Evolutionary conservation across 352 stramenopile species (phyloP), one percentile per base, ranked within the genome.

Genomic region (Thraustochytrium striatum): DNA sequence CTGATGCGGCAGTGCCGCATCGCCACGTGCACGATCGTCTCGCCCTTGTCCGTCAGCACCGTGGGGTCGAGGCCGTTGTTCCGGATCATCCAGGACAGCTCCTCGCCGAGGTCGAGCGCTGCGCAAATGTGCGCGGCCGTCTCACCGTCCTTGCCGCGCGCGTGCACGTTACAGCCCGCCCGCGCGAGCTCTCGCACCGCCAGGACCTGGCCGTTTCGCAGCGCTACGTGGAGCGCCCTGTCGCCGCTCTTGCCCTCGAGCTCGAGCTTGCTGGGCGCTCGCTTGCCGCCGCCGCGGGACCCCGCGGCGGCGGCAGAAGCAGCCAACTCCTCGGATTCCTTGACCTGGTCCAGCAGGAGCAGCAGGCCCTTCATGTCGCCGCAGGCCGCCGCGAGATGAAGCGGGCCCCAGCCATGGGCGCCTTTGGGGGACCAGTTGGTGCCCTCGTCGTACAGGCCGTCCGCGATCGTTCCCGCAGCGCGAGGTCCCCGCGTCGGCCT

Each of bases 51-150:
- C 19, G 65, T 62, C 16, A 50, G 61, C 19, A 39, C 30, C 11
- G 65, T 75, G n/a, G 65, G 65, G 50, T 75, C 65, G 0, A 75
- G n/a, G 5, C 36, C 21, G 36, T 75, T 39, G 7, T 39, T 61
- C 19, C 52, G 44, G 65, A 75, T 75, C 65, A 75, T 75, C 65
- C 65, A 75, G 16, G 52, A 25, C 21, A 75, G 52, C 65, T 75
- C 65, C 52, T 75, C 65, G 7, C 30, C 65, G 32, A 75, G 43
- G 52, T 75, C 65, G 41, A 75, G 43, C 2, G 28, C 25, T 9
- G 65, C 65, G 65, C 65, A 75, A 75, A 75, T 75, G 32, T 75
- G 65, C 28, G 65, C 65, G 1, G 65, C 65, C 21, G 65, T 62
- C 36, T 75, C 65, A 30, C 65, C 65, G 25, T 75, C 52, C 11